Evolutionary conservation across 2,329 filamentous ascomycete genomes (phyloP), one percentile per base, ranked within the genome.

Genomic region (Verticillium dahliae): DNA sequence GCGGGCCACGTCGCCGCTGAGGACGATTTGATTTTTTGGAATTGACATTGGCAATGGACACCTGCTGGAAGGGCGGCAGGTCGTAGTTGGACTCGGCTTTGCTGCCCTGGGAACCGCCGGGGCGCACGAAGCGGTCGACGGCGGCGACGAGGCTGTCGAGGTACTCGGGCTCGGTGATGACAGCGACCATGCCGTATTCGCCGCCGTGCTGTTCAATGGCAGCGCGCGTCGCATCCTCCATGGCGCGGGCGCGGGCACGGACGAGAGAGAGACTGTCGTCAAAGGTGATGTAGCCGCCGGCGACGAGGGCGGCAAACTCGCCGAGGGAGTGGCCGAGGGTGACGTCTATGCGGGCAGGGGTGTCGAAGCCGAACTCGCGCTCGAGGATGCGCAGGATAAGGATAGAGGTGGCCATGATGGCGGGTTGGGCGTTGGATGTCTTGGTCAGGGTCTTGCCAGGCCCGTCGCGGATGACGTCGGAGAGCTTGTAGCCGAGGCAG

Each of bases 341-440:
- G 39, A 96, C 86, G 75, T 97, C 91, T 54, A 92, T 87, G 62
- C 88, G 82, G 61, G 90, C 85, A 9, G 80, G 76, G 6, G 88
- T 84, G 62, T 85, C 81, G 76, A 97, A 96, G 50, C 84, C 86
- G 71, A 94, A 97, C 67, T 97, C 91, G 64, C 85, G 80, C 77
- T 97, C 92, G 65, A 98, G 82, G 63, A 97, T 87, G 61, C 91
- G 89, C 60, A 97, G 82, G 70, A 97, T 96, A 62, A 97, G 84
- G 71, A 97, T 88, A 34, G 91, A 96, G 4, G 92, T 95, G 14
- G 92, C 91, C 92, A 98, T 96, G 74, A 97, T 97, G 69, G 94
- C 93, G 1, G 94, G 94, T 75, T 98, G 94, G 4, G 94, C 90
- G 72, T 96, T 93, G 66, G 90, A 86, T 4, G 94, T 97, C 62